Percentiles rank a stretch among this genome's conserved stretches.
These are phyloP conservation scores for Cladosporium sp. DNA, from an alignment of 2,329 filamentous ascomycete genomes.

Conservation along the genomic window DNA sequence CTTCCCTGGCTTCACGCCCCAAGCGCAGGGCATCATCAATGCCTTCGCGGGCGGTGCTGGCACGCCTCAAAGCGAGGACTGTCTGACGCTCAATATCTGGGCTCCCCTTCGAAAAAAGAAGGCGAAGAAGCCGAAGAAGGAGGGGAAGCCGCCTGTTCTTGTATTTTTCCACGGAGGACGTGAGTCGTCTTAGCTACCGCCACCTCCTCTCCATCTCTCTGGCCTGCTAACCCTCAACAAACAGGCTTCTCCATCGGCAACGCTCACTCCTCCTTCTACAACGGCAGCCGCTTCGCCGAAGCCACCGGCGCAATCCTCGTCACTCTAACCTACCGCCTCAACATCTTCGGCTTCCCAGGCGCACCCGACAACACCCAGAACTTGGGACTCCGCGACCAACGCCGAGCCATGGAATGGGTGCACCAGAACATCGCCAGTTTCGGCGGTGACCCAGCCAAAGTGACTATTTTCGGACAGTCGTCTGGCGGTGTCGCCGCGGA, in stretches of 20 bases:
- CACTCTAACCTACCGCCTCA: conserved; percentile 47
- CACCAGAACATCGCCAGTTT: conserved; percentile 54
- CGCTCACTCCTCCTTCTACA: conserved; percentile 42
- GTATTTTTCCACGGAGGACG: conserved; percentile 46
- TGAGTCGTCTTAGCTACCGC: conserved; percentile 26
- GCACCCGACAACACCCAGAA: conserved; percentile 45
- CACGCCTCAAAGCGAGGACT: conserved; percentile 35
- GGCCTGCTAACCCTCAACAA: neutral
- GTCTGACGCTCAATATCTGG: conserved; percentile 43
- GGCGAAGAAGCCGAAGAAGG: conserved; percentile 24
- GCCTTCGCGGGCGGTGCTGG: conserved; percentile 10
- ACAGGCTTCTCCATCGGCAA: conserved; percentile 42
- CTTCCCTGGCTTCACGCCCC: conserved; percentile 17
- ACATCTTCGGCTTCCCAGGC: conserved; percentile 47
- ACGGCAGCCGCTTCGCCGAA: conserved; percentile 41
- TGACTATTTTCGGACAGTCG: conserved; percentile 35
- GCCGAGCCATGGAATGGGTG: conserved; percentile 56
- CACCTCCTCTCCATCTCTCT: neutral
- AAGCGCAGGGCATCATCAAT: conserved; percentile 19
- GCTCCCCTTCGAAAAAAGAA: conserved; percentile 28
- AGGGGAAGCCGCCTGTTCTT: conserved; percentile 40
- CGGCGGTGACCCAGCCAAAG: conserved; percentile 45
- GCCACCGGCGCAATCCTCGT: conserved; percentile 46
- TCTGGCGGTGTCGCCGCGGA: conserved; percentile 34
- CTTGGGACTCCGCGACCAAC: conserved; percentile 57